Evolutionary conservation across 2,329 filamentous ascomycete genomes (phyloP), one percentile per base, ranked within the genome.

Genomic region (Aspergillaceae sp.): DNA sequence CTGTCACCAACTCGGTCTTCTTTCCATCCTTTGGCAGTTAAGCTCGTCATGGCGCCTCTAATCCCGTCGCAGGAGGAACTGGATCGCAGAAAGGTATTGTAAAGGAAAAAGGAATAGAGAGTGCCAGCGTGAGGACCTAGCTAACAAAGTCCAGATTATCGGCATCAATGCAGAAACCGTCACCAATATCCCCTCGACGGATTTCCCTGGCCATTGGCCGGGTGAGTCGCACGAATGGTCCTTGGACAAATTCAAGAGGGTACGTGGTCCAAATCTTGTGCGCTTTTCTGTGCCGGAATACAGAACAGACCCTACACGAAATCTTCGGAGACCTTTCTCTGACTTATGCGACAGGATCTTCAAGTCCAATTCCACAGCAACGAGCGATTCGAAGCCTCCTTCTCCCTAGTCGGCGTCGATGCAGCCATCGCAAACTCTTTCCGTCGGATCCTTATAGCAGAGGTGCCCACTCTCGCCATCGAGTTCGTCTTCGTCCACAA

Each of bases 401-500:
- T 98, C 74, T 96, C 90, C 32, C 81, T 98, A 53, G 78, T 95
- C 58, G 90, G 91, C 56, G 73, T 96, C 58, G 92, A 98, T 65
- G 89, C 92, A 60, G 84, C 88, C 45, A 82, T 98, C 64, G 88
- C 92, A 62, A 98, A 98, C 67, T 92, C 94, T 62, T 95, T 97
- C 75, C 89, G 92, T 50, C 88, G 92, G 59, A 97, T 97, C 59
- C 78, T 97, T 60, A 85, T 98, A 67, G 80, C 91, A 56, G 94
- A 98, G 73, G 86, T 98, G 44, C 89, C 91, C 11, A 92, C 89
- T 2, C 78, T 98, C 40, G 92, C 94, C 56, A 90, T 98, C 60
- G 92, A 98, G 74, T 84, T 82, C 52, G 87, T 94, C 64, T 98
- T 86, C 71, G 83, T 97, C 53, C 80, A 87, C 65, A 94, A 96